Evolutionary conservation across 306 rosid species (phyloP).

Genomic region (Acmispon strigosus): DNA sequence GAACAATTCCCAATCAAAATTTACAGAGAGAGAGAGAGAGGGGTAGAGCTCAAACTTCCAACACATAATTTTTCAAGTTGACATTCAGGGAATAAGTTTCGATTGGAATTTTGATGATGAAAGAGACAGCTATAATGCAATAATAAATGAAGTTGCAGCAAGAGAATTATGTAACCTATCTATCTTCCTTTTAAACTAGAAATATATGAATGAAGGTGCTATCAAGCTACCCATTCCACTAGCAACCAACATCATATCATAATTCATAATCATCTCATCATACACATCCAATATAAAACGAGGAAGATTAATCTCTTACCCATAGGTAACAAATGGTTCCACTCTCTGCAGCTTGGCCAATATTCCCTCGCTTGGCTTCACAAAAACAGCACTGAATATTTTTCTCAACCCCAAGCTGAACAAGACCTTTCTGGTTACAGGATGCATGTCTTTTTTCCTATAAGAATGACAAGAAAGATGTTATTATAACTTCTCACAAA

Average conservation of each 20-base stretch:
- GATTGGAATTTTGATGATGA: neutral
- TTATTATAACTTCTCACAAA: neutral
- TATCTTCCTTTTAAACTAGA: neutral
- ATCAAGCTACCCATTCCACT: neutral
- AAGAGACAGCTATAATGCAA: neutral
- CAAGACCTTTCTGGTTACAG: slow-evolving; percentile 50
- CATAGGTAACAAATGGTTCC: slow-evolving; percentile 89
- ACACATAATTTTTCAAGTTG: neutral
- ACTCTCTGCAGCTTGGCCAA: slow-evolving; percentile 62
- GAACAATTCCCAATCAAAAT: neutral
- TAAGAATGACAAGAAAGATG: neutral
- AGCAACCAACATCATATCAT: neutral
- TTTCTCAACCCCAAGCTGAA: slow-evolving; percentile 53
- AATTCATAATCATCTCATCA: neutral
- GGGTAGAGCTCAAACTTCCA: neutral
- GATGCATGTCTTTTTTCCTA: slow-evolving; percentile 91
- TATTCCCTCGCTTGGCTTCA: slow-evolving; percentile 48
- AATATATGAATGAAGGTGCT: neutral
- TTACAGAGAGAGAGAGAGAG: neutral
- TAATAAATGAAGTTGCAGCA: neutral
- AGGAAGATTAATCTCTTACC: slow-evolving; percentile 36
- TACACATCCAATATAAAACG: neutral
- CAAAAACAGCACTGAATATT: slow-evolving; percentile 60
- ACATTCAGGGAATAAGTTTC: neutral
- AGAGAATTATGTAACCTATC: neutral